These are phyloP conservation scores for Xylariaceae sp. DNA, from an alignment of 2,329 filamentous ascomycete species.

Conservation along the genomic window DNA sequence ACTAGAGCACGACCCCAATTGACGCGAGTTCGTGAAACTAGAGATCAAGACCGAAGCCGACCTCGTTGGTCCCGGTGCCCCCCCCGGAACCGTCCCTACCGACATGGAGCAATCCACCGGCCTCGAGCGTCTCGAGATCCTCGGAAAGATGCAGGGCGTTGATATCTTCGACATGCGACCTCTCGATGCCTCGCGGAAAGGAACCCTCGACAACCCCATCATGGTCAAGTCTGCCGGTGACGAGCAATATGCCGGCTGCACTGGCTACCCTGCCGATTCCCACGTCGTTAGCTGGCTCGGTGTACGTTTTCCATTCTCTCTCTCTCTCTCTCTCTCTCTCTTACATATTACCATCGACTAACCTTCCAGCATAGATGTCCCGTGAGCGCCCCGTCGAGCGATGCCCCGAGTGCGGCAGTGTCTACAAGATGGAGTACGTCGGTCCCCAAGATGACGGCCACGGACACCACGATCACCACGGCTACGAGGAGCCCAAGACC, in stretches of 20 bases:
- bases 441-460: slow-evolving; percentile 74
- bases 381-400: slow-evolving; percentile 88
- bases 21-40: slow-evolving; percentile 38
- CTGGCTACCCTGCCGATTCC: slow-evolving; percentile 86
- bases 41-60: slow-evolving; percentile 82
- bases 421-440: slow-evolving; percentile 97
- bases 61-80: slow-evolving; percentile 78
- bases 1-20: slow-evolving; percentile 12
- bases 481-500: slow-evolving; percentile 84
- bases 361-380: slow-evolving; percentile 57
- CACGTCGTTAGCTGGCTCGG: slow-evolving; percentile 89
- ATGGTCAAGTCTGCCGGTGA: slow-evolving; percentile 86
- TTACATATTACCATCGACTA: slow-evolving; percentile 9
- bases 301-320: slow-evolving; percentile 49
- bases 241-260: slow-evolving; percentile 97
- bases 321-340: background rate
- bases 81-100: slow-evolving; percentile 79
- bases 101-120: slow-evolving; percentile 95
- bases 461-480: slow-evolving; percentile 53
- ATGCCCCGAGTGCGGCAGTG: slow-evolving; percentile 93
- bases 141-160: slow-evolving; percentile 98
- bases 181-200: slow-evolving; percentile 82
- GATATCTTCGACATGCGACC: slow-evolving; percentile 99
- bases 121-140: slow-evolving; percentile 96
- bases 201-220: slow-evolving; percentile 87